Evolutionary conservation across 306 rosid genomes (phyloP).

Genomic region (Gastrolobium bilobum): DNA sequence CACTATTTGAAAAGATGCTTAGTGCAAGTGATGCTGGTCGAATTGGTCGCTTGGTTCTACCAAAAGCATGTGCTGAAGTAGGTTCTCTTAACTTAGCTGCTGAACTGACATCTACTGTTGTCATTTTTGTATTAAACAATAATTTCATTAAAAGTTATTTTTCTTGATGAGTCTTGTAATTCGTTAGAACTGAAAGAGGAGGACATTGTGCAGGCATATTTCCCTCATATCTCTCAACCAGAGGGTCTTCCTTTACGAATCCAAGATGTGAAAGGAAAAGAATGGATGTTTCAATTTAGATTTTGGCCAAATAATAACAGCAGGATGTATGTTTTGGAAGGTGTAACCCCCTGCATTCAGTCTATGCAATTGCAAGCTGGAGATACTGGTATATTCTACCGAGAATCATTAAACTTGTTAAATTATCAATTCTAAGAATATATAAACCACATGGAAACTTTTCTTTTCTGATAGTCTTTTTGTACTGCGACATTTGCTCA

Average conservation of each 20-base stretch:
- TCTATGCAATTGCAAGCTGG: constrained; percentile 99
- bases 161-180: constrained; percentile 26
- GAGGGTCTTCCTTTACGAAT: constrained; percentile 98
- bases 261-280: constrained; percentile 98
- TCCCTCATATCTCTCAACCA: constrained; percentile 98
- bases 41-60: constrained; percentile 97
- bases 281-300: constrained; percentile 98
- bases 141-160: not conserved
- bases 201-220: constrained; percentile 82
- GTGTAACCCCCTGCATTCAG: constrained; percentile 98
- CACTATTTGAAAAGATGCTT: constrained; percentile 97
- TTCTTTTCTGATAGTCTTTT: not conserved
- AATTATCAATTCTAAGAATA: constrained; percentile 32
- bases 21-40: constrained; percentile 99
- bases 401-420: constrained; percentile 32
- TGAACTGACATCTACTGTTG: constrained; percentile 20
- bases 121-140: constrained; percentile 40
- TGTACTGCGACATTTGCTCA: not conserved
- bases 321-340: constrained; percentile 99
- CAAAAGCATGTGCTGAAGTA: constrained; percentile 99
- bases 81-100: constrained; percentile 44
- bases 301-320: constrained; percentile 99
- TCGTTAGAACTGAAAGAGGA: constrained; percentile 46
- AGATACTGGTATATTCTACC: constrained; percentile 80
- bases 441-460: constrained; percentile 28